Evolutionary conservation across 2,329 filamentous ascomycete genomes (phyloP).

Genomic region (Clathrospora elynae): DNA sequence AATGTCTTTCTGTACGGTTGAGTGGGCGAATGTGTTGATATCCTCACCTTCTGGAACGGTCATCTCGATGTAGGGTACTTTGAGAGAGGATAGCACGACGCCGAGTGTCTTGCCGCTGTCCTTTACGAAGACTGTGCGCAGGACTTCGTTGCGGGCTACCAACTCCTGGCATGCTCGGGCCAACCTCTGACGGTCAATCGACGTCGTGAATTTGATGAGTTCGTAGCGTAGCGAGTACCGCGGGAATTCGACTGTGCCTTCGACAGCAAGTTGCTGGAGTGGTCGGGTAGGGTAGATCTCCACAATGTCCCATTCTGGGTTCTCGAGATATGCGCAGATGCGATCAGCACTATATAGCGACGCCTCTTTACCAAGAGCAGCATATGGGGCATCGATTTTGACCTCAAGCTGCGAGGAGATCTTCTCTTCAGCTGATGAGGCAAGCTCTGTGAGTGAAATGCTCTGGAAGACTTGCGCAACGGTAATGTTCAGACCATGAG

Average conservation of each 20-base stretch:
- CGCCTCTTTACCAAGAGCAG: slow-evolving; percentile 54
- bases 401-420: slow-evolving; percentile 22
- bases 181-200: slow-evolving; percentile 57
- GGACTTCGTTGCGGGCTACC: slow-evolving; percentile 65
- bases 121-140: slow-evolving; percentile 67
- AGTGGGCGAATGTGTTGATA: slow-evolving; percentile 58
- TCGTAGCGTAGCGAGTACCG: slow-evolving; percentile 69
- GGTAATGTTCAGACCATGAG: slow-evolving; percentile 45
- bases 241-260: slow-evolving; percentile 61
- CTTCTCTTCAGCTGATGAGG: slow-evolving; percentile 38
- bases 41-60: slow-evolving; percentile 52
- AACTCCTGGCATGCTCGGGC: slow-evolving; percentile 60
- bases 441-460: slow-evolving; percentile 48
- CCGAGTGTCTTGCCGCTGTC: slow-evolving; percentile 58
- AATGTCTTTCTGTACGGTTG: slow-evolving; percentile 62
- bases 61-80: slow-evolving; percentile 54
- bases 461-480: slow-evolving; percentile 54
- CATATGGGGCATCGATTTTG: slow-evolving; percentile 55
- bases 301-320: slow-evolving; percentile 57
- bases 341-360: slow-evolving; percentile 54
- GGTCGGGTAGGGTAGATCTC: slow-evolving; percentile 65
- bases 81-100: slow-evolving; percentile 63
- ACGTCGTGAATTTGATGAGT: slow-evolving; percentile 64
- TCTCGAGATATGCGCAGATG: slow-evolving; percentile 59
- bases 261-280: slow-evolving; percentile 64